Evolutionary conservation across 306 rosid genomes (phyloP), one percentile per base, ranked within the genome.

Genomic region (Morella rubra): DNA sequence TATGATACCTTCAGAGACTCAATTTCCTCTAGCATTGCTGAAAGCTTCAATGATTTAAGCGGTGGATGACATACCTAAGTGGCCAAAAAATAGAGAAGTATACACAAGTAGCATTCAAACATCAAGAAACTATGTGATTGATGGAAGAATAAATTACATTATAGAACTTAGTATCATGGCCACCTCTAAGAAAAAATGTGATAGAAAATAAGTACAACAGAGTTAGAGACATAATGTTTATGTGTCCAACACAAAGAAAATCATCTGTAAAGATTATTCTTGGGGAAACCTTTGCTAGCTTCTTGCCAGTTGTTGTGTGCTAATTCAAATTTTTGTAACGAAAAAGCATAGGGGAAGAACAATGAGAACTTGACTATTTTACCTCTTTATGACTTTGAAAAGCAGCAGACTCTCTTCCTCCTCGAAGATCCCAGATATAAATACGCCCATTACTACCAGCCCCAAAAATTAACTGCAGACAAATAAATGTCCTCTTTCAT

Each of bases 361-460:
- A 59, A 54, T 14, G 37, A 62, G 60, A 81, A 58, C 51, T 16
- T 5, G 46, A 40, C 79, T 73, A 76, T 54, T 54, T 58, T 81
- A 87, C 98, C 90, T 94, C 93, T 72, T 82, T 90, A 84, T 86
- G 91, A 83, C 92, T 90, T 77, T 81, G 97, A 82, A 94, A 92
- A 79, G 91, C 82, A 77, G 94, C 72, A 83, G 98, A 85, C 51
- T 85, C 77, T 84, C 89, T 94, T 74, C 98, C 97, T 67, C 97
- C 98, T 67, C 98, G 95, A 77, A 91, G 84, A 89, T 94, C 98
- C 98, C 98, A 94, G 58, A 70, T 75, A 76, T 89, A 64, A 77
- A 94, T 74, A 12, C 80, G 15, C 55, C 98, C 98, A 64, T 81
- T 76, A 78, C 82, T 90, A 68, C 96, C 96, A 78, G 97, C 96